Evolutionary conservation across 495 filamentous ascomycete species (phyloP).

Genomic region (Xylaria flabelliformis): DNA sequence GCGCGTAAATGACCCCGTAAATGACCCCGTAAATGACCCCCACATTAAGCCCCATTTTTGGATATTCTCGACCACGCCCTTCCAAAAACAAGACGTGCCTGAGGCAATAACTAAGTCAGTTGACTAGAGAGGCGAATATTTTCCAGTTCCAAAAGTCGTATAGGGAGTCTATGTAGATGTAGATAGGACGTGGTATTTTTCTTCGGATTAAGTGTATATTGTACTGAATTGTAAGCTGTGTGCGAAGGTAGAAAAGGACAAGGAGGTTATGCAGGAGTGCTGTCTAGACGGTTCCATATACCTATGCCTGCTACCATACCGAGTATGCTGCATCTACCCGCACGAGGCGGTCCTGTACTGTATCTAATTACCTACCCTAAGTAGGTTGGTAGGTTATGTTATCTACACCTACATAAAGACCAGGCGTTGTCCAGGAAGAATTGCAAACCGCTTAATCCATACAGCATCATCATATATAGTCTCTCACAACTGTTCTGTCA

Average conservation of each 20-base stretch:
- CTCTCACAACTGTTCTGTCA: neutral
- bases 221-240: neutral
- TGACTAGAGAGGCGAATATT: too few species aligned
- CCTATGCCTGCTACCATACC: neutral
- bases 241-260: neutral
- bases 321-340: slow-evolving; percentile 2
- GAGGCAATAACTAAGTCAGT: too few species aligned
- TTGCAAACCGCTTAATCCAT: neutral
- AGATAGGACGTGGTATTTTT: too few species aligned
- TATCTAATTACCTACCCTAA: neutral
- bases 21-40: too few species aligned
- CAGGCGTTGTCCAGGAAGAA: neutral
- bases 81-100: too few species aligned
- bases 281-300: neutral
- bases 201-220: neutral
- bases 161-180: too few species aligned
- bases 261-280: neutral
- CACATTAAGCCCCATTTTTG: too few species aligned
- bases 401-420: neutral
- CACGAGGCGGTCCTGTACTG: neutral
- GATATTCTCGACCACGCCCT: too few species aligned
- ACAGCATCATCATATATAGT: neutral
- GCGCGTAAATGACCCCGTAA: too few species aligned
- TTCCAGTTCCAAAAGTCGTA: too few species aligned
- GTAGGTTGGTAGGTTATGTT: neutral